Percentiles rank a stretch among this genome's conserved stretches.
Conservation (phyloP, 2,329 filamentous ascomycete genomes). For the Alternaria triticimaculans region DNA sequence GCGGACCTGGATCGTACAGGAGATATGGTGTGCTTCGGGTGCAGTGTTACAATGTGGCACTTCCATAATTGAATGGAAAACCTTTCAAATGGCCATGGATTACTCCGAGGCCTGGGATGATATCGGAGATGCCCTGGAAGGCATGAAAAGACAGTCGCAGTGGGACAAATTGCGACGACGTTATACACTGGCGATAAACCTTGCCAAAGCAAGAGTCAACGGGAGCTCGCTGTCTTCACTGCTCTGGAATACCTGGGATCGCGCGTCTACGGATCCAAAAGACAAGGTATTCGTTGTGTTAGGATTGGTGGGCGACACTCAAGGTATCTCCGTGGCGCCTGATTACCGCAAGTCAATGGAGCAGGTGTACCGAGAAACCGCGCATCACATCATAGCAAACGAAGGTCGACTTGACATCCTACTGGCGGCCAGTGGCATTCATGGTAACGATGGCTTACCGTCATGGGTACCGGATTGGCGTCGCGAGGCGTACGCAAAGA, state of each 20-base stretch:
- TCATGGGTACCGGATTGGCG: not conserved
- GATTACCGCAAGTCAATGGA: not conserved
- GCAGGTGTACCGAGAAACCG: not conserved
- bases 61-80: not conserved
- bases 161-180: not conserved
- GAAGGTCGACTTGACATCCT: not conserved
- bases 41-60: not conserved
- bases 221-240: not conserved
- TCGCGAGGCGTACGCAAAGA: not conserved
- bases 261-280: not conserved
- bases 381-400: not conserved
- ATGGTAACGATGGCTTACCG: not conserved
- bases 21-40: not conserved
- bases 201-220: not conserved
- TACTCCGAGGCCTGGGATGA: not conserved
- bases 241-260: not conserved
- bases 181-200: not conserved
- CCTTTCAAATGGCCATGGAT: not conserved
- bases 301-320: not conserved
- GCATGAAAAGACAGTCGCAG: not conserved
- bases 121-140: not conserved
- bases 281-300: not conserved
- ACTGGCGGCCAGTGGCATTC: not conserved
- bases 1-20: not conserved
- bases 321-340: not conserved